These are phyloP conservation scores for Chlorella variabilis DNA, from an alignment of 163 green algal genomes.

Conservation along the genomic window DNA sequence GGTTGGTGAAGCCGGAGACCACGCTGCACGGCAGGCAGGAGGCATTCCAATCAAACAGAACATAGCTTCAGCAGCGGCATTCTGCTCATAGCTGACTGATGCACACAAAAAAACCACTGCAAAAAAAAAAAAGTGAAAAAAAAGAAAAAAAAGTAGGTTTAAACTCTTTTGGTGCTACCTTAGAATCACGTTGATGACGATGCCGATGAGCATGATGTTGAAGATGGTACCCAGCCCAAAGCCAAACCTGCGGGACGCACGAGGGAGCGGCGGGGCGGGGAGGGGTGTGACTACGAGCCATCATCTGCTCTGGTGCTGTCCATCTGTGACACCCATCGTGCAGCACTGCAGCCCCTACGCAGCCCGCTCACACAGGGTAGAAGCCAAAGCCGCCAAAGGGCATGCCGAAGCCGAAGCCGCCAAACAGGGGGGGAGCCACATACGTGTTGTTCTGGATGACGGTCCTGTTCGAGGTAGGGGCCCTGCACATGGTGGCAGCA, in stretches of 20 bases:
- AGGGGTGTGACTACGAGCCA: too few relatives aligned
- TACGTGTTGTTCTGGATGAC: constrained; percentile 47
- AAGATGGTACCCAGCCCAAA: constrained; percentile 46
- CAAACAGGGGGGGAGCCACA: constrained; percentile 41
- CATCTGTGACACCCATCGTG: too few relatives aligned
- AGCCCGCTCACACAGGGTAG: constrained; percentile 20
- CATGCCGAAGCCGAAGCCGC: constrained; percentile 50
- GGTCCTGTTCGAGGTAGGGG: constrained; percentile 5
- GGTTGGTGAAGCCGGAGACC: constrained; percentile 27
- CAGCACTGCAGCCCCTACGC: too few relatives aligned
- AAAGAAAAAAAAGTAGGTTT: background rate
- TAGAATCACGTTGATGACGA: constrained; percentile 32
- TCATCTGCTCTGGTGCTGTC: too few relatives aligned
- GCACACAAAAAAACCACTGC: background rate
- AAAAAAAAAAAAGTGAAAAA: background rate
- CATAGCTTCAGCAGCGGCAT: too few relatives aligned
- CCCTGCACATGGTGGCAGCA: background rate
- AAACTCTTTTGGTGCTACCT: background rate
- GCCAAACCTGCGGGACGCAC: constrained; percentile 12
- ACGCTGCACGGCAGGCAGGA: constrained; percentile 8
- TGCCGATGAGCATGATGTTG: constrained; percentile 49
- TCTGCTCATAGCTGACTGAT: too few relatives aligned
- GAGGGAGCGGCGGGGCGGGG: too few relatives aligned
- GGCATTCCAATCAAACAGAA: too few relatives aligned
- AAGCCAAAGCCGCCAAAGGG: constrained; percentile 21